Evolutionary conservation across 192 early-diverging fungal species (phyloP), one percentile per base, ranked within the genome.

Genomic region (Coemansia reversa): DNA sequence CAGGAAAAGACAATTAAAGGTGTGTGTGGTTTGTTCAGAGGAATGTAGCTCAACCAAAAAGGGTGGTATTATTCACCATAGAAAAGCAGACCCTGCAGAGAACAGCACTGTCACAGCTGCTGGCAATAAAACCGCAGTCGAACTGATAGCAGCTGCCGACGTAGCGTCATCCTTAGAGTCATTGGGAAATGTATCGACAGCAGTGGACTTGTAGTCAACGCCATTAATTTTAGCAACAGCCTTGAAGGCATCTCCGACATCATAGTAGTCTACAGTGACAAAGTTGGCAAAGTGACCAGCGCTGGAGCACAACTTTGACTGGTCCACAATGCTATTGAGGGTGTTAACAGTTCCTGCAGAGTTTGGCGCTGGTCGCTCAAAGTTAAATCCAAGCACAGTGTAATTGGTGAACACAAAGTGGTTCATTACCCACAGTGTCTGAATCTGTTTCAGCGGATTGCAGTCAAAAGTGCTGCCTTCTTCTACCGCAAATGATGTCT

Each of bases 251-350:
- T 67, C 64, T 16, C 89, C 89, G 23, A 81, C 56, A 24, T 92
- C 86, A 64, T 88, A 92, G 78, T 87, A 92, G 66, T 92, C 91
- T 5, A 92, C 85, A 0, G 86, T 82, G 7, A 92, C 65, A 76
- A 85, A 92, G 67, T 83, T 92, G 24, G 91, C 87, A 61, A 82
- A 76, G 33, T 74, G 54, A 2, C 66, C 72, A 3, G 58, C 67
- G 16, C 22, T 39, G 12, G 61, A 59, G 51, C 91, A 92, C 19
- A 72, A 55, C 32, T 85, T 78, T 45, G 83, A 80, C 60, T 92
- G 88, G 2, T 67, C 57, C 58, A 74, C 48, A 27, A 92, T 72
- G 55, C 82, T 84, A 1, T 58, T 29, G 7, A 69, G 60, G 3
- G 73, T 64, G 53, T 92, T 92, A 57, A 88, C 87, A 11, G 63